phyloP scores from a whole-genome alignment of 306 rosid genomes.

The Fagus sylvatica region DNA sequence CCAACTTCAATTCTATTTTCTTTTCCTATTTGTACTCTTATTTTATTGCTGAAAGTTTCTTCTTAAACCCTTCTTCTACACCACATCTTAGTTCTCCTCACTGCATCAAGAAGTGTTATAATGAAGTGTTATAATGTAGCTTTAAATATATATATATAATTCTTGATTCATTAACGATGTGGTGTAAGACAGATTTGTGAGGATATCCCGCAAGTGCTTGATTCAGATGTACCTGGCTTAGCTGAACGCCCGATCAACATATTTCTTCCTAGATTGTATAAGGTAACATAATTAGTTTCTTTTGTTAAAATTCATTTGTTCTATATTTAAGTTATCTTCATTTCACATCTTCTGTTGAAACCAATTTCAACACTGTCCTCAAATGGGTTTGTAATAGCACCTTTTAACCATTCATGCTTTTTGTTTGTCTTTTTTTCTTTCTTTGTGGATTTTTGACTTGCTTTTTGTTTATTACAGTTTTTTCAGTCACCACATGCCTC shows the following conservation, averaged over 20 bases:
- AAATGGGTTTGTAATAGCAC: constrained; percentile 8
- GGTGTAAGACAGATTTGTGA: constrained; percentile 73
- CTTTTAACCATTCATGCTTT: constrained; percentile 10
- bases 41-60: too few relatives aligned
- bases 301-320: neutral
- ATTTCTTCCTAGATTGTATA: constrained; percentile 81
- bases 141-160: neutral
- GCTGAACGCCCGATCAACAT: constrained; percentile 90
- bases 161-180: constrained; percentile 8
- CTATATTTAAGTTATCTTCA: neutral
- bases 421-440: neutral
- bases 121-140: neutral
- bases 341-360: neutral
- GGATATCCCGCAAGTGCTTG: constrained; percentile 96
- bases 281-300: constrained; percentile 46
- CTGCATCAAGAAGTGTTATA: neutral
- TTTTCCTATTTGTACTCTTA: too few relatives aligned
- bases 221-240: constrained; percentile 88
- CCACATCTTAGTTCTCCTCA: too few relatives aligned
- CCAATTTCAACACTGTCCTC: neutral
- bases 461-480: constrained; percentile 48
- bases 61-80: too few relatives aligned
- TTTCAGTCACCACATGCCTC: constrained; percentile 92
- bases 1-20: too few relatives aligned
- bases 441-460: constrained; percentile 10